Conservation (phyloP, 805 yeast genomes). For the Barnettozyma siamensis region DNA sequence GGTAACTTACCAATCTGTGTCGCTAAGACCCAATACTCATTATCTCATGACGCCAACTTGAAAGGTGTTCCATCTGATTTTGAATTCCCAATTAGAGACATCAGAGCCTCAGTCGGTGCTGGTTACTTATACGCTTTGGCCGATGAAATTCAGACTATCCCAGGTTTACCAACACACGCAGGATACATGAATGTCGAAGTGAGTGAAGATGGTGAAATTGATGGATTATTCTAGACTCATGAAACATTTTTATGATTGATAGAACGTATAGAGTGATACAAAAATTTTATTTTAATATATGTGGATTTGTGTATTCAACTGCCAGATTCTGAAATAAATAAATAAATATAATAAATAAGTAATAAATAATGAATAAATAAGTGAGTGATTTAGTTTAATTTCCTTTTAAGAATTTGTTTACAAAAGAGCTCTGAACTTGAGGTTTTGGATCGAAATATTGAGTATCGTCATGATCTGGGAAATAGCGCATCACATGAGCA, state of each 20-base stretch:
- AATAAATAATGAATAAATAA: conserved; percentile 7
- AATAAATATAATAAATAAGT: conserved; percentile 8
- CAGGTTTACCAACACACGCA: conserved; percentile 93
- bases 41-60: conserved; percentile 88
- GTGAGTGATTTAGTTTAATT: background rate
- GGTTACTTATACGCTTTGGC: conserved; percentile 95
- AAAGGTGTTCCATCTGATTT: conserved; percentile 96
- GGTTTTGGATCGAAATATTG: conserved; percentile 36
- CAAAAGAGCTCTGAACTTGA: conserved; percentile 47
- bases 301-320: background rate
- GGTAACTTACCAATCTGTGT: conserved; percentile 90
- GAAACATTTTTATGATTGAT: no score
- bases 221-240: conserved; percentile 63
- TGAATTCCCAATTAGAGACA: conserved; percentile 89
- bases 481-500: conserved; percentile 78
- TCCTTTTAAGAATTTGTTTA: conserved; percentile 70
- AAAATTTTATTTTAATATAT: background rate
- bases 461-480: conserved; percentile 58
- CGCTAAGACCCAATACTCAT: conserved; percentile 95
- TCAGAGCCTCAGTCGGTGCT: conserved; percentile 93
- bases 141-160: conserved; percentile 95
- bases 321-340: background rate
- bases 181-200: conserved; percentile 98
- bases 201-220: conserved; percentile 82
- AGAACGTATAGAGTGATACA: background rate